A percentile compares a stretch with the other conserved stretches of the same genome.
Evolutionary conservation across 768 basidiomycete species (phyloP).

Genomic region (Plicaturopsis crispa): DNA sequence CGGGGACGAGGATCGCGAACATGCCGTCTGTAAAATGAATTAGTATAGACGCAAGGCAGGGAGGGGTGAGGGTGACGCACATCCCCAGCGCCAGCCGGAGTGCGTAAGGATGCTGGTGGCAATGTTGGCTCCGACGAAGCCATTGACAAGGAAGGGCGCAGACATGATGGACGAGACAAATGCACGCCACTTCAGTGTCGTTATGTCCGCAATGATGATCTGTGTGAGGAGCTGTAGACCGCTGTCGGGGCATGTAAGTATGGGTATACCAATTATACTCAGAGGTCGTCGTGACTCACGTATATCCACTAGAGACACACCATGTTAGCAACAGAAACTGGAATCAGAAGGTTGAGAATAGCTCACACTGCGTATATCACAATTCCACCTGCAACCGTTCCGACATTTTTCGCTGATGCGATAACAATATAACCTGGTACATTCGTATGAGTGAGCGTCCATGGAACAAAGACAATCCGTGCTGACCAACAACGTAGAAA

Average conservation of each 20-base stretch:
- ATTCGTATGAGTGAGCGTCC: neutral
- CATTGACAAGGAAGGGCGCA: constrained; percentile 53
- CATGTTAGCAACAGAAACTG: no score
- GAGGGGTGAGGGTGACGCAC: constrained; percentile 28
- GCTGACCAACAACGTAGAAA: constrained; percentile 33
- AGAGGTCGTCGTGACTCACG: constrained; percentile 31
- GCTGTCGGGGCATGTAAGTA: constrained; percentile 17
- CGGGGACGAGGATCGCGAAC: constrained; percentile 51
- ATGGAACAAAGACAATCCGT: no score
- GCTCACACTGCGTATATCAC: constrained; percentile 22
- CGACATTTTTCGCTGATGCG: constrained; percentile 20
- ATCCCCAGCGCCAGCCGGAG: constrained; percentile 64
- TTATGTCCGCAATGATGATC: constrained; percentile 57
- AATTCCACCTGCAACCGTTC: constrained; percentile 25
- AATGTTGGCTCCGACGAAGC: constrained; percentile 58
- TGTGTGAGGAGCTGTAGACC: constrained; percentile 59
- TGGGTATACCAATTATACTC: constrained; percentile 19
- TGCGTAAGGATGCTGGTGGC: constrained; percentile 34
- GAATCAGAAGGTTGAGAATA: constrained; percentile 15
- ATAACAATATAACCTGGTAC: constrained; percentile 22
- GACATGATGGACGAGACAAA: constrained; percentile 39
- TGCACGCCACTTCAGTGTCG: constrained; percentile 50
- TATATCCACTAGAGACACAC: constrained; percentile 54
- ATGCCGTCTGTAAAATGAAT: constrained; percentile 33
- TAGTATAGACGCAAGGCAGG: neutral